Evolutionary conservation across 2,329 filamentous ascomycete species (phyloP).

Genomic region (Berkeleyomyces basicola): DNA sequence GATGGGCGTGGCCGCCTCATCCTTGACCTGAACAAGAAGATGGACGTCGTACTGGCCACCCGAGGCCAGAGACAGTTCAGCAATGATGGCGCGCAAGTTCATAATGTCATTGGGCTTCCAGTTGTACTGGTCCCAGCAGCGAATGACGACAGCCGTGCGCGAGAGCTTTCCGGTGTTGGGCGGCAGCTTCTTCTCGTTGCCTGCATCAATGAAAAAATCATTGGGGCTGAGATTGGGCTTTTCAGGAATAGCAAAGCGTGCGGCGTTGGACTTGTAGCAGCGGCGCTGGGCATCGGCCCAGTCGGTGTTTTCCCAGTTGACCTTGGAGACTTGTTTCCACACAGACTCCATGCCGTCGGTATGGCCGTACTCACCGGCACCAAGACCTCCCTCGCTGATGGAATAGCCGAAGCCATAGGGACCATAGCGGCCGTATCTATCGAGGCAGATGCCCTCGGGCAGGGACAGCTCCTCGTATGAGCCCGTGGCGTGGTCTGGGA

Average conservation of each 20-base stretch:
- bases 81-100: constrained; percentile 68
- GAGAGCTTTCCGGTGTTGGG: constrained; percentile 19
- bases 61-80: constrained; percentile 63
- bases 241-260: constrained; percentile 38
- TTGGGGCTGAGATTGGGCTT: constrained; percentile 23
- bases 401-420: constrained; percentile 87
- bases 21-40: constrained; percentile 68
- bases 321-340: constrained; percentile 52
- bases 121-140: constrained; percentile 64
- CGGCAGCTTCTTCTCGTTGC: constrained; percentile 15
- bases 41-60: constrained; percentile 79
- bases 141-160: constrained; percentile 63
- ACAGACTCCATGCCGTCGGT: constrained; percentile 63
- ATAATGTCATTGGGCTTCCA: constrained; percentile 70
- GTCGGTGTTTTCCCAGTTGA: constrained; percentile 61
- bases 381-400: constrained; percentile 57
- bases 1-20: constrained; percentile 56
- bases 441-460: constrained; percentile 78
- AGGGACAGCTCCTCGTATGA: constrained; percentile 69
- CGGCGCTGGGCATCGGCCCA: constrained; percentile 66
- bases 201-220: constrained; percentile 35
- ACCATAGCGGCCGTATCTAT: constrained; percentile 72
- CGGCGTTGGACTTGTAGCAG: constrained; percentile 57
- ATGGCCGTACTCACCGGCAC: constrained; percentile 73
- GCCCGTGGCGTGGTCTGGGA: constrained; percentile 73